phyloP scores from a whole-genome alignment of 2,329 filamentous ascomycete species.

The Capronia epimyces region DNA sequence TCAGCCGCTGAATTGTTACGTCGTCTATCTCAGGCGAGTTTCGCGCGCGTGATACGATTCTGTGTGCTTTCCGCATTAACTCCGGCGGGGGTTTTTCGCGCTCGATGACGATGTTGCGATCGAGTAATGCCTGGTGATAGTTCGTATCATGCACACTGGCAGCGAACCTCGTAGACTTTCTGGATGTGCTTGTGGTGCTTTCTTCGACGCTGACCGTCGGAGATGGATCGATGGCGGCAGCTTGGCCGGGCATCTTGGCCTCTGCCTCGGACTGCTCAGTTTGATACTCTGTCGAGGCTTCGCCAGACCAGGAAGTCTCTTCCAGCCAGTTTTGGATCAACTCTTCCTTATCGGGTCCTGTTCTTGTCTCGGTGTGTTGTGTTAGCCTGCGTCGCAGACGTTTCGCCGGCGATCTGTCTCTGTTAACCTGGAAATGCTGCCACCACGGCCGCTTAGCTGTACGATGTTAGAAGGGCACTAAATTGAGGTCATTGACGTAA shows the following conservation, averaged over 20 bases:
- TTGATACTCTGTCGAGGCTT: constrained; percentile 7
- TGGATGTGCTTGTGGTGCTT: constrained; percentile 2
- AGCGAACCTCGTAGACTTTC: constrained; percentile 11
- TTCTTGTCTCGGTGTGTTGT: constrained; percentile 3
- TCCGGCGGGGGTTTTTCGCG: constrained; percentile 7
- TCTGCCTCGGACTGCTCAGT: neutral
- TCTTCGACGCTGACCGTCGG: constrained; percentile 1
- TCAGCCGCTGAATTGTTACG: constrained; percentile 1
- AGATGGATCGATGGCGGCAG: neutral
- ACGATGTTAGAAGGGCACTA: too few relatives aligned
- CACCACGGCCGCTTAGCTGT: too few relatives aligned
- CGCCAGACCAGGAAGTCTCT: constrained; percentile 1
- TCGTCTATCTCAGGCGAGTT: constrained; percentile 15
- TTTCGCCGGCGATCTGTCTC: too few relatives aligned
- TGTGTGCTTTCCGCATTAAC: constrained; percentile 5
- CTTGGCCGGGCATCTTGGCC: constrained; percentile 4
- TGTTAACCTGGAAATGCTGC: too few relatives aligned
- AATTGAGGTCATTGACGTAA: too few relatives aligned
- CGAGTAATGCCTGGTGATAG: constrained; percentile 9
- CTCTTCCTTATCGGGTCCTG: constrained; percentile 6
- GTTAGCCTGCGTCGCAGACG: constrained; percentile 1
- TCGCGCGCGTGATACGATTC: constrained; percentile 13
- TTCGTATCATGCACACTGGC: constrained; percentile 10
- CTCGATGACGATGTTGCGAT: constrained; percentile 9
- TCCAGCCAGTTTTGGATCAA: constrained; percentile 13